phyloP scores from a whole-genome alignment of 257 asterid genomes.

The Fraxinus quadrangulata region DNA sequence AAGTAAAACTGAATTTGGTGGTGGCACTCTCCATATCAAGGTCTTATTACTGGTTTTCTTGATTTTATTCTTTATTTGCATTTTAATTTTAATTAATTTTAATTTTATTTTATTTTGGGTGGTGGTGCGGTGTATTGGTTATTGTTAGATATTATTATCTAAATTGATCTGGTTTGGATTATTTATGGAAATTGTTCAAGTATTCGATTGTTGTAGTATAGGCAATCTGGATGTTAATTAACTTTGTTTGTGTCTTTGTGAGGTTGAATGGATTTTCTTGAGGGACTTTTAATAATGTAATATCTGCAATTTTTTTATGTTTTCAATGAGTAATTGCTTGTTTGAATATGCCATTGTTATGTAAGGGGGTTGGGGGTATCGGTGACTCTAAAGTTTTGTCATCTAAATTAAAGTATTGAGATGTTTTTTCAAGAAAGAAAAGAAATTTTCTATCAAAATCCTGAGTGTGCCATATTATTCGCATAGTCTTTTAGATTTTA shows the following conservation, averaged over 20 bases:
- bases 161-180: slow-evolving; percentile 14
- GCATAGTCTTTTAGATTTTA: slow-evolving; percentile 8
- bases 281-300: not conserved
- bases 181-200: slow-evolving; percentile 13
- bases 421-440: not conserved
- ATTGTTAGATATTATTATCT: slow-evolving; percentile 13
- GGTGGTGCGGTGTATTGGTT: slow-evolving; percentile 14
- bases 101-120: not conserved
- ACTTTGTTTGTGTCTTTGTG: not conserved
- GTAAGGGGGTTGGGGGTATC: not conserved
- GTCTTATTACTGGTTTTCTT: slow-evolving; percentile 25
- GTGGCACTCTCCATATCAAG: slow-evolving; percentile 88
- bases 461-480: slow-evolving; percentile 9
- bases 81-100: not conserved
- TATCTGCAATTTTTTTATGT: not conserved
- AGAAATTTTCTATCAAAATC: not conserved
- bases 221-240: not conserved
- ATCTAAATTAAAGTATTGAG: not conserved
- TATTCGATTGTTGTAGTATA: slow-evolving; percentile 3
- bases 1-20: slow-evolving; percentile 64
- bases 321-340: slow-evolving; percentile 10
- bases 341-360: slow-evolving; percentile 8
- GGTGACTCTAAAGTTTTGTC: not conserved
- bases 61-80: slow-evolving; percentile 8
- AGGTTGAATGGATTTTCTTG: slow-evolving; percentile 2